These are phyloP conservation scores for Erysiphe neolycopersici DNA, from an alignment of 2,329 filamentous ascomycete genomes.

Conservation along the genomic window DNA sequence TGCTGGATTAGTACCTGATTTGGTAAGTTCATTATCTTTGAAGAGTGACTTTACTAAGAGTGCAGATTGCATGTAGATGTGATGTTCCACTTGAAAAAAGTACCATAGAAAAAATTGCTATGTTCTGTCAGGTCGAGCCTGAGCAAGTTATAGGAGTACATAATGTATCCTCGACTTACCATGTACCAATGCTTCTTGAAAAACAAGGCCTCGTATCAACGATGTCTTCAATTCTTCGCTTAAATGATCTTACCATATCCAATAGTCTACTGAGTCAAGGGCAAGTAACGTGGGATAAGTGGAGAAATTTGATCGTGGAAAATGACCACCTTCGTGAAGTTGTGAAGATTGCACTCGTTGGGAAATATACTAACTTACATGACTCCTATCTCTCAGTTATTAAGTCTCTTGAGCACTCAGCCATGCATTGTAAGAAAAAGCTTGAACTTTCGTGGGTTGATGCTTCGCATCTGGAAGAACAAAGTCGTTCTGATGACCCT, in stretches of 20 bases:
- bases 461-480: constrained; percentile 53
- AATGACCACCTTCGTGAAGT: constrained; percentile 39
- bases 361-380: constrained; percentile 67
- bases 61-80: constrained; percentile 74
- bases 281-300: constrained; percentile 44
- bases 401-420: constrained; percentile 73
- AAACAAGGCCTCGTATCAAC: constrained; percentile 47
- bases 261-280: constrained; percentile 33
- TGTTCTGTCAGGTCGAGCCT: constrained; percentile 63
- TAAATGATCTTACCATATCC: constrained; percentile 29
- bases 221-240: constrained; percentile 36
- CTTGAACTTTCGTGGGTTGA: constrained; percentile 68
- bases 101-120: constrained; percentile 69
- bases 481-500: constrained; percentile 31
- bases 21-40: constrained; percentile 2
- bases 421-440: constrained; percentile 62
- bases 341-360: constrained; percentile 65
- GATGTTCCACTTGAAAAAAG: constrained; percentile 43
- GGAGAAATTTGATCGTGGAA: constrained; percentile 42
- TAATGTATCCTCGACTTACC: constrained; percentile 76
- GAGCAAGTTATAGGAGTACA: constrained; percentile 75
- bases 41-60: neutral
- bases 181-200: constrained; percentile 77
- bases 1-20: constrained; percentile 18
- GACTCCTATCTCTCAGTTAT: constrained; percentile 67